A percentile compares a stretch with the other conserved stretches of the same genome.
phyloP scores from a whole-genome alignment of 2,329 filamentous ascomycete genomes.

The Penicillium decumbens region DNA sequence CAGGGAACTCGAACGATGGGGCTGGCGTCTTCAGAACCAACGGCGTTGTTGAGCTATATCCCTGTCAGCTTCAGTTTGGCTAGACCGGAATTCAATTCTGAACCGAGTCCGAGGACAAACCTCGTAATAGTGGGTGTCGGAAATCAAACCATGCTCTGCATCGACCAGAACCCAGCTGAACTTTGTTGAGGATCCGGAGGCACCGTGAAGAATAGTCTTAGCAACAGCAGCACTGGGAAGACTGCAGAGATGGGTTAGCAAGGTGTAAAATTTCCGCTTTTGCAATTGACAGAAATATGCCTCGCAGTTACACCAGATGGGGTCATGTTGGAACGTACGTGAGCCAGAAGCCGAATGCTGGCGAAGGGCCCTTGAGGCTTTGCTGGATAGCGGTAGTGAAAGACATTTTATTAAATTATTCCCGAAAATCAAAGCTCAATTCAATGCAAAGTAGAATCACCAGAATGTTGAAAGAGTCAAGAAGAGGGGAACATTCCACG shows the following conservation, averaged over 20 bases:
- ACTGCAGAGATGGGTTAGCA: conserved; percentile 7
- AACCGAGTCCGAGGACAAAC: conserved; percentile 11
- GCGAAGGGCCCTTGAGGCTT: conserved; percentile 10
- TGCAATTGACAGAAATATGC: not conserved
- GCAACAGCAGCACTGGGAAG: conserved; percentile 31
- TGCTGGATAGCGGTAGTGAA: conserved; percentile 15
- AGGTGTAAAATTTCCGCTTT: not conserved
- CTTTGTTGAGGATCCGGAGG: conserved; percentile 18
- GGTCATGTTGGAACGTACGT: conserved; percentile 23
- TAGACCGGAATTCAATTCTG: not conserved
- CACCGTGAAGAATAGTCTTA: conserved; percentile 32
- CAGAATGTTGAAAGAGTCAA: not conserved
- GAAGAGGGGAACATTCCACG: not conserved
- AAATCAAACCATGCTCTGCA: conserved; percentile 40
- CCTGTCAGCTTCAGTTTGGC: conserved; percentile 1
- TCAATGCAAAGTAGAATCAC: not conserved
- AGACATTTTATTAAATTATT: conserved; percentile 6
- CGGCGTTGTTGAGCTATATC: conserved; percentile 33
- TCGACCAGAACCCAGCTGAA: conserved; percentile 41
- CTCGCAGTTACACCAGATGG: not conserved
- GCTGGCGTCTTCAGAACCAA: conserved; percentile 29
- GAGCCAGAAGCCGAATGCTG: conserved; percentile 34
- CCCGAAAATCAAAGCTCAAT: not conserved
- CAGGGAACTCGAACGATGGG: conserved; percentile 36
- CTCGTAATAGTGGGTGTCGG: conserved; percentile 38